phyloP scores from a whole-genome alignment of 352 stramenopile genomes.

The Phytophthora gonapodyides region DNA sequence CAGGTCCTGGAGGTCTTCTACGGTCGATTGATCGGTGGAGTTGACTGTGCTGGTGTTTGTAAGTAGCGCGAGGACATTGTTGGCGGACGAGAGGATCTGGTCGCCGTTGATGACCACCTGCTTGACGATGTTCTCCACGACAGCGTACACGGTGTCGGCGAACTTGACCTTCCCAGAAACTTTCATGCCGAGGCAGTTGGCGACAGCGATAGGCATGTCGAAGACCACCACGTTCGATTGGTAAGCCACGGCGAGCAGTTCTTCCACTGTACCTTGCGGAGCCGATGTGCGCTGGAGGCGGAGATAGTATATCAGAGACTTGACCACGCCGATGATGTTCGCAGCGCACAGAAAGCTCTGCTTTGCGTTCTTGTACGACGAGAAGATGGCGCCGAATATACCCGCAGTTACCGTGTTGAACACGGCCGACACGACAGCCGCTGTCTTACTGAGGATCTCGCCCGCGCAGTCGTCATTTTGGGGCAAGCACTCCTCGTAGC shows the following conservation, averaged over 20 bases:
- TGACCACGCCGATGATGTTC: slow-evolving; percentile 33
- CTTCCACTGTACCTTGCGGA: slow-evolving; percentile 25
- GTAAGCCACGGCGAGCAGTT: slow-evolving; percentile 36
- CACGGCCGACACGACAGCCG: slow-evolving; percentile 34
- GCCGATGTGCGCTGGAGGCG: slow-evolving; percentile 21
- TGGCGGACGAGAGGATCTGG: slow-evolving; percentile 30
- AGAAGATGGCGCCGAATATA: slow-evolving; percentile 43
- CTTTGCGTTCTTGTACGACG: slow-evolving; percentile 37
- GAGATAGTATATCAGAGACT: slow-evolving; percentile 36
- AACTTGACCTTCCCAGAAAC: slow-evolving; percentile 17
- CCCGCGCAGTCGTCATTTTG: slow-evolving; percentile 48
- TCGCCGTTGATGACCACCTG: slow-evolving; percentile 32
- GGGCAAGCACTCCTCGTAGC: slow-evolving; percentile 59
- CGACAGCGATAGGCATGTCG: slow-evolving; percentile 30
- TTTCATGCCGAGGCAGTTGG: slow-evolving; percentile 29
- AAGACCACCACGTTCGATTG: slow-evolving; percentile 36
- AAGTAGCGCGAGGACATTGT: slow-evolving; percentile 27
- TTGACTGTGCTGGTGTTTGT: slow-evolving; percentile 18
- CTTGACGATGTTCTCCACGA: slow-evolving; percentile 35
- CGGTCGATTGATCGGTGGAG: slow-evolving; percentile 17
- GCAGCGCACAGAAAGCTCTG: slow-evolving; percentile 34
- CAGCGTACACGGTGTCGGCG: slow-evolving; percentile 17
- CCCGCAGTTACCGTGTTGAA: slow-evolving; percentile 46
- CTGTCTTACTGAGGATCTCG: slow-evolving; percentile 43
- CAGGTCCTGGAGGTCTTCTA: slow-evolving; percentile 33